These are phyloP conservation scores for Physcomitrellopsis africana DNA, from an alignment of 225 moss, liverwort and hornwort genomes.

Conservation along the genomic window DNA sequence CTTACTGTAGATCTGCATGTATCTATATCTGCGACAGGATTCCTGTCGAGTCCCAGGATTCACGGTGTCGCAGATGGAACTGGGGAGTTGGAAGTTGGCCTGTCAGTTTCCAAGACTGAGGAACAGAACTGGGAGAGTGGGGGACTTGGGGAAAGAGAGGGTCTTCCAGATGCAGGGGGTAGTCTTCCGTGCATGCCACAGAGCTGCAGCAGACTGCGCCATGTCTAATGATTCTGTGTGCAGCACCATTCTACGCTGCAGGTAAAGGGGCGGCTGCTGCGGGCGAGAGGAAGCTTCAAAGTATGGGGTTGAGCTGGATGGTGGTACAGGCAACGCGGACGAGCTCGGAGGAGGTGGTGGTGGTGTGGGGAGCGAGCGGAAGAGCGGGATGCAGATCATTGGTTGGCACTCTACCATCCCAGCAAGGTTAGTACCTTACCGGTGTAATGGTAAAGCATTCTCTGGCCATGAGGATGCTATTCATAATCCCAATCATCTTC, in stretches of 20 bases:
- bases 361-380: background rate
- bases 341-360: background rate
- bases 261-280: background rate
- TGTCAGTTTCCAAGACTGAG: background rate
- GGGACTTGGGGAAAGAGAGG: background rate
- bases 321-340: background rate
- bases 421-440: background rate
- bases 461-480: background rate
- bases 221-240: background rate
- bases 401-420: background rate
- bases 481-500: too few species aligned
- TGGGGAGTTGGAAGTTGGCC: background rate
- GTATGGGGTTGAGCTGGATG: slow-evolving; percentile 9
- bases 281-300: background rate
- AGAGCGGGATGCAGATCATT: background rate
- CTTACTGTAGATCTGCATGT: background rate
- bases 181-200: slow-evolving; percentile 2
- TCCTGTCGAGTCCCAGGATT: background rate
- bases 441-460: background rate
- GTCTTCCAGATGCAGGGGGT: background rate
- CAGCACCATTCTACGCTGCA: background rate
- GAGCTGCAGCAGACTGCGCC: background rate
- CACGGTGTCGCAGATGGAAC: background rate
- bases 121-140: background rate
- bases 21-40: too few species aligned